phyloP scores from a whole-genome alignment of 164 flowering plant species.

The grape (Vitis vinifera) region DNA sequence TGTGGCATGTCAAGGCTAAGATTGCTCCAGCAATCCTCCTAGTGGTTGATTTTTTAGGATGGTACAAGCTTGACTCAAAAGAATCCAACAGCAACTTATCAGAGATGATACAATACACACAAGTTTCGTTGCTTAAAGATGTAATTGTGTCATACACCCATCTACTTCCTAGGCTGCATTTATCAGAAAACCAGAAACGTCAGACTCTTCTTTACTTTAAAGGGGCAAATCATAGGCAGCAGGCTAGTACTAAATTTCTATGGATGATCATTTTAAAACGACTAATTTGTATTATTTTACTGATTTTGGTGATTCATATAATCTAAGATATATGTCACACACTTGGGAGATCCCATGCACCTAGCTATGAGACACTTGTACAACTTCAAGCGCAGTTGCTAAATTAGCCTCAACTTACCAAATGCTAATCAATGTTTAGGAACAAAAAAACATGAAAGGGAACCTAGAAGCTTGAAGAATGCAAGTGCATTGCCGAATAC shows the following conservation, averaged over 20 bases:
- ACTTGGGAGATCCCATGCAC: too few relatives aligned
- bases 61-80: slow-evolving; percentile 75
- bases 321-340: too few relatives aligned
- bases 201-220: slow-evolving; percentile 84
- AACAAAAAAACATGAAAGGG: too few relatives aligned
- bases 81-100: slow-evolving; percentile 58
- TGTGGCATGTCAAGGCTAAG: slow-evolving; percentile 94
- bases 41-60: slow-evolving; percentile 96
- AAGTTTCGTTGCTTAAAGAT: slow-evolving; percentile 90
- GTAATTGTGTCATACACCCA: slow-evolving; percentile 92
- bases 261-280: too few relatives aligned
- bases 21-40: slow-evolving; percentile 84
- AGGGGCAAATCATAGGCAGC: slow-evolving; percentile 92
- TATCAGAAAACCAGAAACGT: slow-evolving; percentile 63
- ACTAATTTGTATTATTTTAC: too few relatives aligned
- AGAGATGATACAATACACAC: slow-evolving; percentile 76
- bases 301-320: too few relatives aligned
- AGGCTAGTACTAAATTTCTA: slow-evolving; percentile 48
- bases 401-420: too few relatives aligned
- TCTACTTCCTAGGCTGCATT: slow-evolving; percentile 71
- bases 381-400: too few relatives aligned
- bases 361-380: too few relatives aligned
- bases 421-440: too few relatives aligned
- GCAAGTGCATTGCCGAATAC: too few relatives aligned
- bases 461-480: too few relatives aligned